phyloP scores from a whole-genome alignment of 371 early-diverging fungal species.

The Massospora cicadina region DNA sequence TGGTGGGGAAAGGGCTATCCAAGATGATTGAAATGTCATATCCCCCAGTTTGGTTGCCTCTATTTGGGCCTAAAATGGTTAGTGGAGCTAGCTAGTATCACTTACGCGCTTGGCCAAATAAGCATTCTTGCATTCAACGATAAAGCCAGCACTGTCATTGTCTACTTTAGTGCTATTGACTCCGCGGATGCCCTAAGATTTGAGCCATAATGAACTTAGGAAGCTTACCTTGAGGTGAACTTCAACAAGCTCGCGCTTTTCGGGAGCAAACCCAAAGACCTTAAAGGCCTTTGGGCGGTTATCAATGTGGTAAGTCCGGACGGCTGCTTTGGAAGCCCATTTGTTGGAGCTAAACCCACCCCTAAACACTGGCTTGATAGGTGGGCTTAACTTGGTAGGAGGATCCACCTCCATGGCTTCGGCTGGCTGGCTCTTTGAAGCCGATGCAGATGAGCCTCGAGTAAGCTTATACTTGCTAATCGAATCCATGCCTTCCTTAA shows the following conservation, averaged over 20 bases:
- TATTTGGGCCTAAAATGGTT: neutral
- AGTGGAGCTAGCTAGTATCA: neutral
- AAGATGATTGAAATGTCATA: neutral
- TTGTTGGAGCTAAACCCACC: neutral
- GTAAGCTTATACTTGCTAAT: neutral
- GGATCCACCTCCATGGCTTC: neutral
- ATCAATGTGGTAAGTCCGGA: neutral
- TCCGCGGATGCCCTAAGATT: neutral
- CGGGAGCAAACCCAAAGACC: neutral
- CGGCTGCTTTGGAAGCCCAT: neutral
- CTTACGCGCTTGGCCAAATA: neutral
- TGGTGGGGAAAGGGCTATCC: neutral
- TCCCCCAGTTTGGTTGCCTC: neutral
- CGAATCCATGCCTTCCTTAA: neutral
- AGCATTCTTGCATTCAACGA: neutral
- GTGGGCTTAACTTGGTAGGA: neutral
- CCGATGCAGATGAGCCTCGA: too few species aligned
- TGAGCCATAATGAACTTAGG: neutral
- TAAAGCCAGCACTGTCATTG: neutral
- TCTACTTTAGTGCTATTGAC: neutral
- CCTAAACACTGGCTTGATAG: neutral
- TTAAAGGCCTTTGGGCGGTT: constrained; percentile 1
- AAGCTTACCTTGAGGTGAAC: neutral
- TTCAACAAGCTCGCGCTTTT: neutral
- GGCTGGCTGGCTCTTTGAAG: neutral